A percentile compares a stretch with the other conserved stretches of the same genome.
Evolutionary conservation across 306 rosid species (phyloP).

Genomic region (Biancaea sappan): DNA sequence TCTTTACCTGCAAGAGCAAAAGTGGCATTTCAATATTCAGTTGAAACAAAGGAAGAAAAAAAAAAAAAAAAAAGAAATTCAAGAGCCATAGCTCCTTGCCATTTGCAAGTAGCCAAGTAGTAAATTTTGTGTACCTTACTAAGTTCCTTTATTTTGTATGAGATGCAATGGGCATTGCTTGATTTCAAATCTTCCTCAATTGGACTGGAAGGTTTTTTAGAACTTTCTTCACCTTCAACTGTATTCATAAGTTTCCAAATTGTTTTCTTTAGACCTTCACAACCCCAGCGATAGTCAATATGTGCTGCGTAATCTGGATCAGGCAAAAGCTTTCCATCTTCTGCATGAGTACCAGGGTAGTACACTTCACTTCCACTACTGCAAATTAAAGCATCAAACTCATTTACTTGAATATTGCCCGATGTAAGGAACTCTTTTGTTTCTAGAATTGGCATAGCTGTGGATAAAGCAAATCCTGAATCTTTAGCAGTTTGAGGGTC

Average conservation of each 20-base stretch:
- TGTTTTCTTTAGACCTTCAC: slow-evolving; percentile 65
- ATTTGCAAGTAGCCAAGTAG: not conserved
- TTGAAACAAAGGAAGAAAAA: no score
- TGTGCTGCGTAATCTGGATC: slow-evolving; percentile 70
- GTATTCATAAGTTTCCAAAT: slow-evolving; percentile 54
- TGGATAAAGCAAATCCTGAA: slow-evolving; percentile 65
- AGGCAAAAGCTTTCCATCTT: slow-evolving; percentile 56
- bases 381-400: slow-evolving; percentile 64
- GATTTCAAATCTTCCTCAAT: slow-evolving; percentile 56
- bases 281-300: slow-evolving; percentile 71
- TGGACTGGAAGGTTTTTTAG: slow-evolving; percentile 25
- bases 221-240: slow-evolving; percentile 40
- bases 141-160: slow-evolving; percentile 56
- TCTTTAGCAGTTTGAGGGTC: slow-evolving; percentile 56
- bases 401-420: slow-evolving; percentile 51
- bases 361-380: slow-evolving; percentile 72
- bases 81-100: not conserved
- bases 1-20: slow-evolving; percentile 49
- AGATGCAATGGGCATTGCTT: slow-evolving; percentile 65
- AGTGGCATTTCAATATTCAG: not conserved
- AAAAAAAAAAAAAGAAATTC: not conserved
- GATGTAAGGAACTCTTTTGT: slow-evolving; percentile 57
- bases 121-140: slow-evolving; percentile 44
- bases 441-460: slow-evolving; percentile 67
- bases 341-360: slow-evolving; percentile 56